Percentiles rank a stretch among this genome's conserved stretches.
Conservation (phyloP, 2,329 filamentous ascomycete species). For the Pestalotiopsis sp. region DNA sequence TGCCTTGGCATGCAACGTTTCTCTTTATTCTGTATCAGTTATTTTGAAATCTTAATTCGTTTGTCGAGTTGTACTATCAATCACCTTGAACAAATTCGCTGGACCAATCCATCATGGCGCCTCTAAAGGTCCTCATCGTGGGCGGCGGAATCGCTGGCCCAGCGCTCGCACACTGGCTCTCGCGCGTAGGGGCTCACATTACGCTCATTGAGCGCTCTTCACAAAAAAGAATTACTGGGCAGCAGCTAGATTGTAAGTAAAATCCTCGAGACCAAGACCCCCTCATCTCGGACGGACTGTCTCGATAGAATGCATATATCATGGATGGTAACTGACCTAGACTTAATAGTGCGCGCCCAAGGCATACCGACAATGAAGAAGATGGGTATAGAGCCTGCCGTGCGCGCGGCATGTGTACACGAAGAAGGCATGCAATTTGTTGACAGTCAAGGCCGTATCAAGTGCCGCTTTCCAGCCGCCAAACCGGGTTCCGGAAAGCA, state of each 20-base stretch:
- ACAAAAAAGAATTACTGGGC: slow-evolving; percentile 22
- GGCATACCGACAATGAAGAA: slow-evolving; percentile 26
- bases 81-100: too few relatives aligned
- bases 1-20: too few relatives aligned
- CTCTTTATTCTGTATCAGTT: too few relatives aligned
- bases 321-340: not conserved
- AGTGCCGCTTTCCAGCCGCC: slow-evolving; percentile 43
- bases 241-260: slow-evolving; percentile 25
- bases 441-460: slow-evolving; percentile 37
- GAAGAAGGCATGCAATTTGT: slow-evolving; percentile 53
- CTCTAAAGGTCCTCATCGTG: slow-evolving; percentile 13
- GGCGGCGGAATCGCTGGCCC: slow-evolving; percentile 28
- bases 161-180: slow-evolving; percentile 26
- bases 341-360: slow-evolving; percentile 21
- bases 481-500: slow-evolving; percentile 43
- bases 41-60: too few relatives aligned
- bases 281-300: too few relatives aligned
- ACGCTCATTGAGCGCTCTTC: slow-evolving; percentile 30
- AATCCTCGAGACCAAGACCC: too few relatives aligned
- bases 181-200: slow-evolving; percentile 21
- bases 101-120: not conserved
- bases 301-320: too few relatives aligned
- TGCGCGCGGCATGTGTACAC: slow-evolving; percentile 34
- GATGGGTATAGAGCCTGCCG: slow-evolving; percentile 22
- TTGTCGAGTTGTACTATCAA: too few relatives aligned